Percentiles rank a stretch among this genome's conserved stretches.
Evolutionary conservation across 2,329 filamentous ascomycete genomes (phyloP).

Genomic region (Esteya vermicola): DNA sequence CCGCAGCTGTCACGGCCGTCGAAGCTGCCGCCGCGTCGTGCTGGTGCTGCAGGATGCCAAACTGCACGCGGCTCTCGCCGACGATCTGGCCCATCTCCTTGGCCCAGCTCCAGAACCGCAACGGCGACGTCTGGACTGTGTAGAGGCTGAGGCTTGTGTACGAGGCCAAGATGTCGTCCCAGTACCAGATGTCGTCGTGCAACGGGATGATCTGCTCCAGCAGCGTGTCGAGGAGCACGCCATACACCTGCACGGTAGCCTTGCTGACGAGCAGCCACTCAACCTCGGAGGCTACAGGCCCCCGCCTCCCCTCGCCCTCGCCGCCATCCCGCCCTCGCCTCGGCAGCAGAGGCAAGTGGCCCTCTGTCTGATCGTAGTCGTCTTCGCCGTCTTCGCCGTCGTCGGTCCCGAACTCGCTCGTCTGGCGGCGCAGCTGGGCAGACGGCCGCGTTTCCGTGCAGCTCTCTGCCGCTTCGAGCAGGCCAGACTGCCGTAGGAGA

Average conservation of each 20-base stretch:
- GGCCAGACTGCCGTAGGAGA: conserved; percentile 48
- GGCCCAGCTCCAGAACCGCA: conserved; percentile 58
- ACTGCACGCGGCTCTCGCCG: conserved; percentile 38
- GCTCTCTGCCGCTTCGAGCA: conserved; percentile 27
- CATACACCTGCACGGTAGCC: conserved; percentile 82
- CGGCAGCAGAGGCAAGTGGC: no score
- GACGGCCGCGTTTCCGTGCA: background rate
- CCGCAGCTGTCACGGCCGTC: conserved; percentile 8
- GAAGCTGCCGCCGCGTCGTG: background rate
- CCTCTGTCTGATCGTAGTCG: background rate
- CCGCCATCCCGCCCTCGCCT: background rate
- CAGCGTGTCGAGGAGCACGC: conserved; percentile 60
- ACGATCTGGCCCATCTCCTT: conserved; percentile 45
- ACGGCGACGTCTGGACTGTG: conserved; percentile 70
- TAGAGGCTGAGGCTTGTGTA: conserved; percentile 70
- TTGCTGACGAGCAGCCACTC: conserved; percentile 89
- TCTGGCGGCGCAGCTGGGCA: background rate
- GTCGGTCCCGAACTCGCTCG: background rate
- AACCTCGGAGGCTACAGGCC: conserved; percentile 66
- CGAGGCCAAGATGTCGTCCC: conserved; percentile 76
- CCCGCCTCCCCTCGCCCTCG: no score
- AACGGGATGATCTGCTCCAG: conserved; percentile 73
- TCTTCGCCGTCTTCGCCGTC: conserved; percentile 7
- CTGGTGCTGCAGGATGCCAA: conserved; percentile 14
- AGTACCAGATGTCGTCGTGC: conserved; percentile 85